Evolutionary conservation across 345 rosid genomes (phyloP).

Genomic region (Reutealis trisperma): DNA sequence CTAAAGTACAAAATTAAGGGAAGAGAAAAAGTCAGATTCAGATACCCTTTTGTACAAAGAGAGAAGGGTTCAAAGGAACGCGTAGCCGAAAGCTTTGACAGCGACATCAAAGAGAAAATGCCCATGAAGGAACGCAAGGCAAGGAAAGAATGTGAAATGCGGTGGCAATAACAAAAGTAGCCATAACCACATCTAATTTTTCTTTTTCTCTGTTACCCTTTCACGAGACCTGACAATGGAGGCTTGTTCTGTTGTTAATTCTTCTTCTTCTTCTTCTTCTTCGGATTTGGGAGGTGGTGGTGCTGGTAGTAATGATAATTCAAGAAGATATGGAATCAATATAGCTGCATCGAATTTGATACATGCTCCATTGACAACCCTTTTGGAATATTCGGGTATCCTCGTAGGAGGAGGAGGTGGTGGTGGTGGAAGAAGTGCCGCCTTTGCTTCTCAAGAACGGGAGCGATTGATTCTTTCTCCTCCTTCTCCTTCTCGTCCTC

Average conservation of each 20-base stretch:
- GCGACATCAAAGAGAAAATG: no score
- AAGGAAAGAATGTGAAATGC: no score
- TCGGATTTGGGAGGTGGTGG: not conserved
- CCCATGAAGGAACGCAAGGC: no score
- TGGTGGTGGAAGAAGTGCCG: not conserved
- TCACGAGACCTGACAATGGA: conserved; percentile 1
- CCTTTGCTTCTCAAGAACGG: conserved; percentile 14
- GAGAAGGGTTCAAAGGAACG: no score
- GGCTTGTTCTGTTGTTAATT: not conserved
- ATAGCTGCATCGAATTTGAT: conserved; percentile 33
- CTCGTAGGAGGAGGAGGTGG: conserved; percentile 10
- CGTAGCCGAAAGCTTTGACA: no score
- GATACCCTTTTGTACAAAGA: no score
- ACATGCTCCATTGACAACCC: conserved; percentile 31
- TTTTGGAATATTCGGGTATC: conserved; percentile 42
- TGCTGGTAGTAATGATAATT: conserved; percentile 2
- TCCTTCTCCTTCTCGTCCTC: conserved; percentile 10
- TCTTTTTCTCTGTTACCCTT: not conserved
- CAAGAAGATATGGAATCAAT: conserved; percentile 29
- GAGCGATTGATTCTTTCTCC: conserved; percentile 17
- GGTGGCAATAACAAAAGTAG: no score
- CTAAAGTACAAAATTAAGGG: no score
- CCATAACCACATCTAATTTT: not conserved
- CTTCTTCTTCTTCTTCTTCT: conserved; percentile 6
- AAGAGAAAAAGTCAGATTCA: no score